These are phyloP conservation scores for Byssoonygena ceratinophila DNA, from an alignment of 2,329 filamentous ascomycete species.

Conservation along the genomic window DNA sequence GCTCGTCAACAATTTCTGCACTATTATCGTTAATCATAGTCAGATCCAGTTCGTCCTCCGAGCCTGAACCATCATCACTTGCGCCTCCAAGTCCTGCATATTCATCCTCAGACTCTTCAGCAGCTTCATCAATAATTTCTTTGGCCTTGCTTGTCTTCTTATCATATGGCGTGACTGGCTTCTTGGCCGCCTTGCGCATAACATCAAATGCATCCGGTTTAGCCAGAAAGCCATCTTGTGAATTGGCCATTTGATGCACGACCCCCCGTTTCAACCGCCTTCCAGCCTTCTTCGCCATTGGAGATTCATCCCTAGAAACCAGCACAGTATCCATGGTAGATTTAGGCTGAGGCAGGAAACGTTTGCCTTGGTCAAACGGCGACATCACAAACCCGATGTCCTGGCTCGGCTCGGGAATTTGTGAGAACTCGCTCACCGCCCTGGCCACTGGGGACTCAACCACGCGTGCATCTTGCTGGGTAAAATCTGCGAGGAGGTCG, in stretches of 20 bases:
- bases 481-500: conserved; percentile 37
- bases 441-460: conserved; percentile 29
- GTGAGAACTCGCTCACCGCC: conserved; percentile 53
- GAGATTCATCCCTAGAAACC: conserved; percentile 49
- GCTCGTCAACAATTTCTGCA: conserved; percentile 65
- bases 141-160: conserved; percentile 80
- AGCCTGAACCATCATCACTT: conserved; percentile 73
- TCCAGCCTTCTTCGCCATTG: conserved; percentile 47
- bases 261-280: conserved; percentile 38
- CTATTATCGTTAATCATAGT: conserved; percentile 85
- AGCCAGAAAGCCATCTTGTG: conserved; percentile 35
- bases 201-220: conserved; percentile 53
- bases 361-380: conserved; percentile 55
- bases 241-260: conserved; percentile 37
- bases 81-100: conserved; percentile 87
- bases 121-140: conserved; percentile 81
- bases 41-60: conserved; percentile 64
- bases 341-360: conserved; percentile 53
- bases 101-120: conserved; percentile 95
- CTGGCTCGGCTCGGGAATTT: conserved; percentile 66
- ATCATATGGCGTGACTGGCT: conserved; percentile 56
- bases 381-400: conserved; percentile 65
- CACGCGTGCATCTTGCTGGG: conserved; percentile 26
- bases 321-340: conserved; percentile 64
- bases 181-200: conserved; percentile 52